Evolutionary conservation across 176 grass and related monocot species (phyloP), one percentile per base, ranked within the genome.

Genomic region (Aegilops speltoides): DNA sequence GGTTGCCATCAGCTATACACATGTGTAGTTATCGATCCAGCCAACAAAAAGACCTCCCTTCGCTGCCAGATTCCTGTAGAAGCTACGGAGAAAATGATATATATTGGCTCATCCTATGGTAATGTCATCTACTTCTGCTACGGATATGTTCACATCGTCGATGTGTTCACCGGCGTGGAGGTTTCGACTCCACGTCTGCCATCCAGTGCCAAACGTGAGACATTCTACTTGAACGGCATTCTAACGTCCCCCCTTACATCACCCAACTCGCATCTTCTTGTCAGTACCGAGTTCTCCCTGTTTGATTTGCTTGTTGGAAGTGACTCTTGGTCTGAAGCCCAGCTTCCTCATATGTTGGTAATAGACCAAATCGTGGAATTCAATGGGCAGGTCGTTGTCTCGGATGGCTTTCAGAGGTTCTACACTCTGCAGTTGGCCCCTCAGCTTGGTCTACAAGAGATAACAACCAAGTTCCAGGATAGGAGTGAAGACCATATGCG

Each of bases 111-210:
- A 5, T 65, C 63, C 63, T 65, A 77, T 57, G 74, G 74, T 20
- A 26, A 57, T 17, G 16, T 77, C 9, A 77, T 91, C 71, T 84
- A 67, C 46, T 23, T 7, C 15, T 1, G 13, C 11, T 14, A 26
- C 10, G 29, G 1, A 17, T 14, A 28, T 10, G 59, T 48, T 36
- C 20, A 87, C 8, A 3, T 91, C 5, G n/a, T 85, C 0, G 87
- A 94, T 88, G 68, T 76, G 64, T 74, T 91, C 70, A 94, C 84
- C 0, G 89, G 89, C 3, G 7, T 3, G 1, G 66, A 83, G 82
- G 41, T 87, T 68, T 72, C 45, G 23, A 54, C 87, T 40, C 87
- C 89, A 6, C 16, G 3, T 15, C 41, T 91, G 33, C 81, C 80
- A 40, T 43, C 68, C 24, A 10, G 62, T 7, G 9, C 3, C 10